A percentile compares a stretch with the other conserved stretches of the same genome.
Conservation (phyloP, 2,329 filamentous ascomycete species). For the Colletotrichum sp. region DNA sequence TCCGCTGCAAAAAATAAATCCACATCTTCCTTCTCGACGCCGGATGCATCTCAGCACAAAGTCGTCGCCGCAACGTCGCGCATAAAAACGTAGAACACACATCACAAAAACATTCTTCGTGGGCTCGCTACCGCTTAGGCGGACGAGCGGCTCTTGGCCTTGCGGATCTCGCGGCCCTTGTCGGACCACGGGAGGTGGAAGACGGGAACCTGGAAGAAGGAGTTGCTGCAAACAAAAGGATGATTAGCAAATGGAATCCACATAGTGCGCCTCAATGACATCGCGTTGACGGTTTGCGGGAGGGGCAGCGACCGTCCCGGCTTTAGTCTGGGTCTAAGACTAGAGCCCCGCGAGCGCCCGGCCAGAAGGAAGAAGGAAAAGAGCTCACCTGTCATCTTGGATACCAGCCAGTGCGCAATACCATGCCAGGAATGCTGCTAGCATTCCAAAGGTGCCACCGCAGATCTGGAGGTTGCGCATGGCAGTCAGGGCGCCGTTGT, state of each 20-base stretch:
- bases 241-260: constrained; percentile 27
- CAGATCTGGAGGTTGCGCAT: constrained; percentile 65
- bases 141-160: constrained; percentile 51
- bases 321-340: not conserved
- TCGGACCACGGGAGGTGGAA: constrained; percentile 95
- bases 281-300: not conserved
- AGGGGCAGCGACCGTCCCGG: not conserved
- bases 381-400: constrained; percentile 69
- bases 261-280: not conserved
- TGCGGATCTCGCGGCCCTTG: constrained; percentile 67
- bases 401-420: constrained; percentile 87
- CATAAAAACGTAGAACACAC: not conserved
- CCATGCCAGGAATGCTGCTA: constrained; percentile 84
- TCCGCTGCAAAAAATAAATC: not conserved
- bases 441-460: constrained; percentile 80
- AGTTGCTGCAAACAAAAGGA: constrained; percentile 62
- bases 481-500: constrained; percentile 54
- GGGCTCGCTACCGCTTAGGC: not conserved
- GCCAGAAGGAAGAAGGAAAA: not conserved
- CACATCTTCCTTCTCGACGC: not conserved
- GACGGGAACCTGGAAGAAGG: constrained; percentile 91
- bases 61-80: not conserved
- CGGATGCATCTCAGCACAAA: not conserved
- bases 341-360: not conserved
- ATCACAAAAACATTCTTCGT: not conserved